Percentiles rank a stretch among this genome's conserved stretches.
These are phyloP conservation scores for Trichoderma asperellum DNA, from an alignment of 2,329 filamentous ascomycete species.

Conservation along the genomic window DNA sequence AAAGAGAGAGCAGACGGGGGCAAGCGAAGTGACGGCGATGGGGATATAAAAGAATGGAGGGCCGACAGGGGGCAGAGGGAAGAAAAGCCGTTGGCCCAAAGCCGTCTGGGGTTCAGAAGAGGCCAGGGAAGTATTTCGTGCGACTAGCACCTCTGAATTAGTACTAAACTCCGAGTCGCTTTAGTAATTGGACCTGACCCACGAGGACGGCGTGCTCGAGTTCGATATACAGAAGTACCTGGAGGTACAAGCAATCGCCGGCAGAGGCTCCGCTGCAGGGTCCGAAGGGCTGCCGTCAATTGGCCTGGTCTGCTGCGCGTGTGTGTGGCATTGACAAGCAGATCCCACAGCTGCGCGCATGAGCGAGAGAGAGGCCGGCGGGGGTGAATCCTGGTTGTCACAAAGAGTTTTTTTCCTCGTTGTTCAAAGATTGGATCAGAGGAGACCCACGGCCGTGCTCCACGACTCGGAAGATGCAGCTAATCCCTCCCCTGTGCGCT, in stretches of 20 bases:
- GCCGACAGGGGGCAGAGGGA: slow-evolving; percentile 10
- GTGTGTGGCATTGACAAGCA: slow-evolving; percentile 13
- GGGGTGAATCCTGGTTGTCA: not conserved
- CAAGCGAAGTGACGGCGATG: slow-evolving; percentile 24
- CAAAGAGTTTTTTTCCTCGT: not conserved
- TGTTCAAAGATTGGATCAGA: slow-evolving; percentile 8
- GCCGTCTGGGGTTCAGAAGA: slow-evolving; percentile 27
- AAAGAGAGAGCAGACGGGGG: slow-evolving; percentile 23
- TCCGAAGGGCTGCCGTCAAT: not conserved
- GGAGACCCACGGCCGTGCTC: slow-evolving; percentile 22
- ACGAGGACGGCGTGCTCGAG: slow-evolving; percentile 11
- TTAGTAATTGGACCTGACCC: slow-evolving; percentile 16
- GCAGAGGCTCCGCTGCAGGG: not conserved
- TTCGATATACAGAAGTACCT: not conserved
- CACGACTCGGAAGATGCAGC: slow-evolving; percentile 23
- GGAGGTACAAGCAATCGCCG: not conserved
- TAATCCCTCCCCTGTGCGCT: slow-evolving; percentile 19
- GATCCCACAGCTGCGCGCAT: slow-evolving; percentile 6
- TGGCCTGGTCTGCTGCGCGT: not conserved
- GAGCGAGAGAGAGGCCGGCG: slow-evolving; percentile 13
- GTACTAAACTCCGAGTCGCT: slow-evolving; percentile 6
- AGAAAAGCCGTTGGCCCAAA: slow-evolving; percentile 20
- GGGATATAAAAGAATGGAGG: slow-evolving; percentile 24
- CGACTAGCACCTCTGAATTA: slow-evolving; percentile 6
- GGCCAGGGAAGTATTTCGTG: slow-evolving; percentile 13